These are phyloP conservation scores for Deinandra increscens DNA, from an alignment of 129 eudicot species.

Conservation along the genomic window DNA sequence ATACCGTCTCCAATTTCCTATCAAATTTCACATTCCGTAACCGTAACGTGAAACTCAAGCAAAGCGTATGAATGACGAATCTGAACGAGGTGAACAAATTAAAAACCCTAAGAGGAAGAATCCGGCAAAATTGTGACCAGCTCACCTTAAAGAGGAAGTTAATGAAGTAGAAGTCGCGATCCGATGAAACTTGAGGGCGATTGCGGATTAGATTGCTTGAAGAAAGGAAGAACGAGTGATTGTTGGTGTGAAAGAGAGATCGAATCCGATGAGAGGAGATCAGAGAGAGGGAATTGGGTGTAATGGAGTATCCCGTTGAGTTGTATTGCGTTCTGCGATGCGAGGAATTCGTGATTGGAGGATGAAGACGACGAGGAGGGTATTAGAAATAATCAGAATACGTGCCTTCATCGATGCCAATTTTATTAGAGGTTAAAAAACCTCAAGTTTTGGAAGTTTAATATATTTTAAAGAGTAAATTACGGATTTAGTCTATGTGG, in stretches of 20 bases:
- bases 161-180: slow-evolving; percentile 10
- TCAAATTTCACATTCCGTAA: slow-evolving; percentile 13
- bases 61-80: slow-evolving; percentile 31
- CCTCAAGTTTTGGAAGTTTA: too few relatives aligned
- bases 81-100: neutral
- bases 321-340: slow-evolving; percentile 11
- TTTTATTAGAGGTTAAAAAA: slow-evolving; percentile 12
- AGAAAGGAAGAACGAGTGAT: neutral
- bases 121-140: neutral
- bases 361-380: slow-evolving; percentile 19
- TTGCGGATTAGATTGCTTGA: slow-evolving; percentile 9
- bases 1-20: slow-evolving; percentile 20
- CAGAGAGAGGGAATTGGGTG: slow-evolving; percentile 21
- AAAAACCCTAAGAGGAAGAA: slow-evolving; percentile 26
- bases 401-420: slow-evolving; percentile 19
- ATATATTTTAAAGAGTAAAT: too few relatives aligned
- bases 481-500: too few relatives aligned
- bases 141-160: slow-evolving; percentile 20
- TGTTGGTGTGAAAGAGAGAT: slow-evolving; percentile 10
- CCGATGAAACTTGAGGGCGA: slow-evolving; percentile 18
- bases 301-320: slow-evolving; percentile 20
- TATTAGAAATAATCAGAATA: neutral
- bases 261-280: slow-evolving; percentile 12
- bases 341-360: slow-evolving; percentile 29
- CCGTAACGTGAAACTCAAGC: slow-evolving; percentile 30